Percentiles rank a stretch among this genome's conserved stretches.
Evolutionary conservation across 139 green algal genomes (phyloP).

Genomic region (Spirogloea muscicola): DNA sequence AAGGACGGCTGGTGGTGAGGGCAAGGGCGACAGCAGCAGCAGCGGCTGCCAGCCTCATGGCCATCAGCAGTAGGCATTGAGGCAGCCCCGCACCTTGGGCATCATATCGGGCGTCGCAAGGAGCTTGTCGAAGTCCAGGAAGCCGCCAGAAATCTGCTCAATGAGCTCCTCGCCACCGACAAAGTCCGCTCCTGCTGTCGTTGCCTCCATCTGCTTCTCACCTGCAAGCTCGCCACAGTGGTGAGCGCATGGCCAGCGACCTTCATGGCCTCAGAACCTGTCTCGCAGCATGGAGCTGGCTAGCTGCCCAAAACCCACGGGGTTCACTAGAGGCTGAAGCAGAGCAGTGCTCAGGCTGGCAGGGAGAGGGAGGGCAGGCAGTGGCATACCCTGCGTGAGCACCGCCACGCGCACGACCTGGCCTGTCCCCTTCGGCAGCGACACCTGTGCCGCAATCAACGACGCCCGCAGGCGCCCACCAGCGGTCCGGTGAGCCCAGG

Average conservation of each 20-base stretch:
- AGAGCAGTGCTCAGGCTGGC: too few relatives aligned
- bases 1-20: not conserved
- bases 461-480: too few relatives aligned
- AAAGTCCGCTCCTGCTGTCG: conserved; percentile 84
- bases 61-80: too few relatives aligned
- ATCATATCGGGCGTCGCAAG: conserved; percentile 99
- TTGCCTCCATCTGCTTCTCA: conserved; percentile 62
- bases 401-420: conserved; percentile 91
- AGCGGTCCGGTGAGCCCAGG: too few relatives aligned
- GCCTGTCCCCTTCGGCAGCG: conserved; percentile 87
- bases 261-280: too few relatives aligned
- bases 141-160: conserved; percentile 86
- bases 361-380: too few relatives aligned
- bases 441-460: conserved; percentile 15
- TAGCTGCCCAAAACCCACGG: too few relatives aligned
- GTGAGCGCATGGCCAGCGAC: too few relatives aligned
- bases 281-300: too few relatives aligned
- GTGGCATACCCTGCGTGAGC: conserved; percentile 71
- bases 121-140: conserved; percentile 99
- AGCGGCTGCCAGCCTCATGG: not conserved
- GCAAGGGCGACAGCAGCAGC: not conserved
- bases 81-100: conserved; percentile 82
- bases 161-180: conserved; percentile 91
- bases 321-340: too few relatives aligned
- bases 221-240: conserved; percentile 25